Evolutionary conservation across 139 green algal genomes (phyloP).

Genomic region (Closterium sp.): DNA sequence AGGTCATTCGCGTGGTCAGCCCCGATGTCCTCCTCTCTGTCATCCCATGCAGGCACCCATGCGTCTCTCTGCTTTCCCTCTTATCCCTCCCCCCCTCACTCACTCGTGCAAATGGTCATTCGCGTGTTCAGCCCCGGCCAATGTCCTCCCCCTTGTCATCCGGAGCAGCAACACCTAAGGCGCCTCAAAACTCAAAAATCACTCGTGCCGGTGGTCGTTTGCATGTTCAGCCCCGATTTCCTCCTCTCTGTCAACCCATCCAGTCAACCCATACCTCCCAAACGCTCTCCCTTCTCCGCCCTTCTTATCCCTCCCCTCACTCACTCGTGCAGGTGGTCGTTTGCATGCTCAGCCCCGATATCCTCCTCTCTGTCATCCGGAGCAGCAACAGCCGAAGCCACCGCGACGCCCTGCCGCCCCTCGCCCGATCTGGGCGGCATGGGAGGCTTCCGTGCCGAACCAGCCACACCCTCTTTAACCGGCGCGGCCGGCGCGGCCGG

Average conservation of each 20-base stretch:
- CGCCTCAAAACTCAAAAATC: too few relatives aligned
- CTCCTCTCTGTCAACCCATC: not conserved
- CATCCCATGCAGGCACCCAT: too few relatives aligned
- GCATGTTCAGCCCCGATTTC: not conserved
- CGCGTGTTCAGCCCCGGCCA: too few relatives aligned
- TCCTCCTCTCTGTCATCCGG: not conserved
- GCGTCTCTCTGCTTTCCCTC: too few relatives aligned
- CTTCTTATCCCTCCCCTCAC: not conserved
- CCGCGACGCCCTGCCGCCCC: not conserved
- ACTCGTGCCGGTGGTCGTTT: not conserved
- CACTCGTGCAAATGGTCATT: too few relatives aligned
- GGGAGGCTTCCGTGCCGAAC: not conserved
- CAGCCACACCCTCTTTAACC: not conserved
- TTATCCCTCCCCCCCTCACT: not conserved
- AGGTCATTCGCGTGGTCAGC: not conserved
- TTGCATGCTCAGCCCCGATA: not conserved
- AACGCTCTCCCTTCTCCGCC: too few relatives aligned
- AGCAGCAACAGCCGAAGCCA: not conserved
- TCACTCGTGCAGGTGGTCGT: not conserved
- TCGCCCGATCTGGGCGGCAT: not conserved
- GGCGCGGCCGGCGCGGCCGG: not conserved
- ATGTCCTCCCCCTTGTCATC: not conserved
- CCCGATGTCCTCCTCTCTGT: not conserved
- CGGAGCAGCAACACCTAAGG: not conserved
- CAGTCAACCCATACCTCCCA: too few relatives aligned